Conservation (phyloP, 257 asterid species). For the Parsonsia alboflavescens region DNA sequence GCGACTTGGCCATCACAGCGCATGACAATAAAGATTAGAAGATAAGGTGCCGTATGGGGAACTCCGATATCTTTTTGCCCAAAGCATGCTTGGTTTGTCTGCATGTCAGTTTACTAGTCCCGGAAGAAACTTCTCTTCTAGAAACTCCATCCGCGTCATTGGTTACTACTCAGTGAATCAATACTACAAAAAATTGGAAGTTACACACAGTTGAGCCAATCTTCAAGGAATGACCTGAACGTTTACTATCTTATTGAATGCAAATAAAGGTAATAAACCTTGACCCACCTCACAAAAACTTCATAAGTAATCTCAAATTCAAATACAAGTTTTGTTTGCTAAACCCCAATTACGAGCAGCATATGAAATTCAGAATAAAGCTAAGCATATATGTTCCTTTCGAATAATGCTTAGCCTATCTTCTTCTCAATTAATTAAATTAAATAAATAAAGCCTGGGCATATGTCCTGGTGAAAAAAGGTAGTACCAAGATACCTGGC, state of each 20-base stretch:
- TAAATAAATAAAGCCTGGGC: not conserved
- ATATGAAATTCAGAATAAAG: not conserved
- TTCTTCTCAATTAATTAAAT: not conserved
- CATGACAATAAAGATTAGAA: not conserved
- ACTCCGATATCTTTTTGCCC: not conserved
- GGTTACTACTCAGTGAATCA: too few relatives aligned
- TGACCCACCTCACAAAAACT: too few relatives aligned
- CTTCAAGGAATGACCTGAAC: too few relatives aligned
- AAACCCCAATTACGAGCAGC: not conserved
- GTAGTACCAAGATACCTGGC: not conserved
- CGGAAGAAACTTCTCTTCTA: conserved; percentile 5
- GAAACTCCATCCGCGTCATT: not conserved
- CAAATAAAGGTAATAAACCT: too few relatives aligned
- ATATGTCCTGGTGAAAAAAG: not conserved
- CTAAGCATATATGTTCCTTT: not conserved
- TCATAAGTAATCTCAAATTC: not conserved
- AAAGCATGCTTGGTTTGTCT: not conserved
- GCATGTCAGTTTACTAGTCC: not conserved
- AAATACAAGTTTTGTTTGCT: not conserved
- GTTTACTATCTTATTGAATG: too few relatives aligned
- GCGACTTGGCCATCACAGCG: not conserved
- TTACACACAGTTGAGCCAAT: too few relatives aligned
- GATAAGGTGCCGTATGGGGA: not conserved
- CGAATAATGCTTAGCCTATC: not conserved
- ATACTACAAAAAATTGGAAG: too few relatives aligned